These are phyloP conservation scores for Trichoderma guizhouense DNA, from an alignment of 2,329 filamentous ascomycete genomes.

Conservation along the genomic window DNA sequence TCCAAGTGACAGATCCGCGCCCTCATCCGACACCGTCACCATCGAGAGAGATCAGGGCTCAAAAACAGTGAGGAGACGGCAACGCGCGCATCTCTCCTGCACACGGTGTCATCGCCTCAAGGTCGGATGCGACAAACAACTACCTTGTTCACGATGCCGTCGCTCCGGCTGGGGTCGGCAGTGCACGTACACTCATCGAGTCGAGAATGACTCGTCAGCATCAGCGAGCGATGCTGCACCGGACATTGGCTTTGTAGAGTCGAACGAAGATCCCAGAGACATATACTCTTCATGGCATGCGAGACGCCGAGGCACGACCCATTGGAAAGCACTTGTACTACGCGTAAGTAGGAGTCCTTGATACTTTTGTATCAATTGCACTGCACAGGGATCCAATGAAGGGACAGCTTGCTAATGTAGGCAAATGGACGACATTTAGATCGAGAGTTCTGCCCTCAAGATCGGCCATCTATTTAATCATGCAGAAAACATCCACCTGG, in stretches of 20 bases:
- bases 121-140: background rate
- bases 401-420: background rate
- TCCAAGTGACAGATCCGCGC: background rate
- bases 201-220: background rate
- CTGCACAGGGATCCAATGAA: too few relatives aligned
- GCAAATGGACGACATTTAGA: background rate
- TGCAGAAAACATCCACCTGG: background rate
- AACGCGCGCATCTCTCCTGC: slow-evolving; percentile 8
- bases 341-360: background rate
- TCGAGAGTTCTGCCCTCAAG: background rate
- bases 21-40: background rate
- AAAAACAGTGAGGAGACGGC: background rate
- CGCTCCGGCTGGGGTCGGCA: background rate
- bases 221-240: background rate
- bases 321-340: slow-evolving; percentile 1
- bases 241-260: background rate
- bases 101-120: slow-evolving; percentile 7
- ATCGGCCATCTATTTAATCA: background rate
- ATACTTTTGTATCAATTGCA: background rate
- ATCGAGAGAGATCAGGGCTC: background rate
- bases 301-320: background rate
- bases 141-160: slow-evolving; percentile 1
- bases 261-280: background rate
- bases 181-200: slow-evolving; percentile 1
- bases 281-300: background rate